These are phyloP conservation scores for Escovopsis sp. DNA, from an alignment of 2,329 filamentous ascomycete species.

Conservation along the genomic window DNA sequence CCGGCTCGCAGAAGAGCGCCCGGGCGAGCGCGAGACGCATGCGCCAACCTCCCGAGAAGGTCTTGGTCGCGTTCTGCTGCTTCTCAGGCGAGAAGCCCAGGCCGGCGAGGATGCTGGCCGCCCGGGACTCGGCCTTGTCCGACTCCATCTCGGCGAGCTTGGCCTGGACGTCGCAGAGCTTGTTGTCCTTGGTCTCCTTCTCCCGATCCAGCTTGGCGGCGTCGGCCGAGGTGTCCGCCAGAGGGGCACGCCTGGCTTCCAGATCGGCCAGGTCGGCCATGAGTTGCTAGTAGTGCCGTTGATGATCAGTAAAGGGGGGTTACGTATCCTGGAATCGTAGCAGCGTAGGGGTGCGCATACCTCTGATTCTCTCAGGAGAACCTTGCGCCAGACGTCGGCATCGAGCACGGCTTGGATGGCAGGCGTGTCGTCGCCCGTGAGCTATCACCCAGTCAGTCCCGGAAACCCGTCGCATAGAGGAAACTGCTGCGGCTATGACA, in stretches of 20 bases:
- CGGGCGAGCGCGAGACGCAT: slow-evolving; percentile 92
- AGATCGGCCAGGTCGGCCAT: slow-evolving; percentile 58
- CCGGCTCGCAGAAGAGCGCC: slow-evolving; percentile 95
- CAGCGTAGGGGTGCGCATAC: slow-evolving; percentile 31
- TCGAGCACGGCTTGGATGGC: slow-evolving; percentile 91
- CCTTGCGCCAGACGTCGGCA: slow-evolving; percentile 96
- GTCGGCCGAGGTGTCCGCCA: slow-evolving; percentile 88
- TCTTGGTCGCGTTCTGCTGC: slow-evolving; percentile 87
- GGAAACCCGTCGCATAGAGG: background rate
- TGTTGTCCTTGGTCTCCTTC: slow-evolving; percentile 78
- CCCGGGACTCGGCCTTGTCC: slow-evolving; percentile 90
- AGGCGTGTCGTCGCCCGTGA: slow-evolving; percentile 87
- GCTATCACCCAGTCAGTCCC: slow-evolving; percentile 33
- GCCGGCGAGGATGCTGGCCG: slow-evolving; percentile 90
- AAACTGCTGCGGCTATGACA: no score
- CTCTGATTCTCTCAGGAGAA: slow-evolving; percentile 76
- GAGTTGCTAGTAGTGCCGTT: slow-evolving; percentile 44
- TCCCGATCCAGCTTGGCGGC: slow-evolving; percentile 74
- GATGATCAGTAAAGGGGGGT: no score
- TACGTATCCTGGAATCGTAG: no score
- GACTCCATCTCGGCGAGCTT: slow-evolving; percentile 98
- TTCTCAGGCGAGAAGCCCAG: slow-evolving; percentile 90
- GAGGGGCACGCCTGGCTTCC: slow-evolving; percentile 58
- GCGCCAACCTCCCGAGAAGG: slow-evolving; percentile 98
- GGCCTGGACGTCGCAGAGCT: slow-evolving; percentile 75